Percentiles rank a stretch among this genome's conserved stretches.
Conservation (phyloP, 1,139 yeast genomes). For the Yamadazyma atlantica region DNA sequence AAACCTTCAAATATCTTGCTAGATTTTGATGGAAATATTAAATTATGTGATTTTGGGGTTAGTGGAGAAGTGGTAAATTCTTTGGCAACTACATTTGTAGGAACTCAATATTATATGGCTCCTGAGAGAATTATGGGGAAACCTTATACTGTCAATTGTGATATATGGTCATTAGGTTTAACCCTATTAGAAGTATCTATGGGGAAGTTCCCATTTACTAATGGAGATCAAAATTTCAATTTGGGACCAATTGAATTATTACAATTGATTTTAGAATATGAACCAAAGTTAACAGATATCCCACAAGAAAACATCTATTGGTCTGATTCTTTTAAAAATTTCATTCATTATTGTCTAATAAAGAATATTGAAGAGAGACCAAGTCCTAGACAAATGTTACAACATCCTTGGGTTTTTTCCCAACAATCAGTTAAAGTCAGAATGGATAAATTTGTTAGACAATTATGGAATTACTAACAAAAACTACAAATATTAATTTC, state of each 20-base stretch:
- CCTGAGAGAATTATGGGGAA: constrained; percentile 96
- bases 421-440: constrained; percentile 69
- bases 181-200: constrained; percentile 90
- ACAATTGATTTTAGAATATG: constrained; percentile 75
- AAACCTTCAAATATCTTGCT: constrained; percentile 90
- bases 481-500: too few relatives aligned
- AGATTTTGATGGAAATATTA: constrained; percentile 75
- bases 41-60: constrained; percentile 97
- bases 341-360: constrained; percentile 75
- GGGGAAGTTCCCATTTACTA: constrained; percentile 69
- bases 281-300: constrained; percentile 75
- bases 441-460: constrained; percentile 83
- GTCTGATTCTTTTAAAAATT: constrained; percentile 81
- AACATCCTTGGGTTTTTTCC: constrained; percentile 87
- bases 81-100: constrained; percentile 92
- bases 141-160: constrained; percentile 91
- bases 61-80: constrained; percentile 96
- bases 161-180: constrained; percentile 94
- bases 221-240: constrained; percentile 23
- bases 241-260: constrained; percentile 82
- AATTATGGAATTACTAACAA: constrained; percentile 70
- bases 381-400: constrained; percentile 87
- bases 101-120: constrained; percentile 97
- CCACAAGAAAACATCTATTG: constrained; percentile 75
- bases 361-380: constrained; percentile 82